phyloP scores from a whole-genome alignment of 805 yeast genomes.

The Debaryomyces maramus region DNA sequence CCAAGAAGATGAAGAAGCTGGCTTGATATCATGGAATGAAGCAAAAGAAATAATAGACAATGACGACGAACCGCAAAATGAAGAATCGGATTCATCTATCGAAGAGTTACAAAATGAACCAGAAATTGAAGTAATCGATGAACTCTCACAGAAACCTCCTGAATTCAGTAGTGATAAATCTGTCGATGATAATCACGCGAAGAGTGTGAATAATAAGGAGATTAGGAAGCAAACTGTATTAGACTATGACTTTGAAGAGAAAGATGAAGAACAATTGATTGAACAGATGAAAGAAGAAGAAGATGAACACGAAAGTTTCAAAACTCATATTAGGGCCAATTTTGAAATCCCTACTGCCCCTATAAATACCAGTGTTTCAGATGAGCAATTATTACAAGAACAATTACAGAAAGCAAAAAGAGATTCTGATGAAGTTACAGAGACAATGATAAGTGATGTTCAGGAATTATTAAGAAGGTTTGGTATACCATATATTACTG shows the following conservation, averaged over 20 bases:
- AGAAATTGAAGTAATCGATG: not conserved
- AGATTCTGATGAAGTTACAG: slow-evolving; percentile 90
- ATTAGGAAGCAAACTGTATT: slow-evolving; percentile 18
- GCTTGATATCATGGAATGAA: slow-evolving; percentile 53
- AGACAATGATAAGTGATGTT: slow-evolving; percentile 82
- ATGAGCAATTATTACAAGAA: slow-evolving; percentile 54
- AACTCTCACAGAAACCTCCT: not conserved
- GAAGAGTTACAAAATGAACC: not conserved
- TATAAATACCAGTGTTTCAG: slow-evolving; percentile 40
- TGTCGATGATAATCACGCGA: too few species aligned
- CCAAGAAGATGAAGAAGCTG: slow-evolving; percentile 47
- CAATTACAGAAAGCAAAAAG: slow-evolving; percentile 68
- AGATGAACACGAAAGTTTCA: slow-evolving; percentile 67
- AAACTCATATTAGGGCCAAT: slow-evolving; percentile 26
- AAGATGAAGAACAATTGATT: slow-evolving; percentile 70
- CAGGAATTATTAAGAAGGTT: slow-evolving; percentile 83
- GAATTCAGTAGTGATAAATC: not conserved
- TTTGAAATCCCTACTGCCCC: slow-evolving; percentile 18
- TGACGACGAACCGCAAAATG: slow-evolving; percentile 11
- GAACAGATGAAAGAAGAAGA: slow-evolving; percentile 69
- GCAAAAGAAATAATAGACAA: slow-evolving; percentile 32
- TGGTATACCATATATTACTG: slow-evolving; percentile 92
- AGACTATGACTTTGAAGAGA: slow-evolving; percentile 71
- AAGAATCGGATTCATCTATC: not conserved
- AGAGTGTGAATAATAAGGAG: not conserved